These are phyloP conservation scores for Sarocladium brachiariae DNA, from an alignment of 2,329 filamentous ascomycete species.

Conservation along the genomic window DNA sequence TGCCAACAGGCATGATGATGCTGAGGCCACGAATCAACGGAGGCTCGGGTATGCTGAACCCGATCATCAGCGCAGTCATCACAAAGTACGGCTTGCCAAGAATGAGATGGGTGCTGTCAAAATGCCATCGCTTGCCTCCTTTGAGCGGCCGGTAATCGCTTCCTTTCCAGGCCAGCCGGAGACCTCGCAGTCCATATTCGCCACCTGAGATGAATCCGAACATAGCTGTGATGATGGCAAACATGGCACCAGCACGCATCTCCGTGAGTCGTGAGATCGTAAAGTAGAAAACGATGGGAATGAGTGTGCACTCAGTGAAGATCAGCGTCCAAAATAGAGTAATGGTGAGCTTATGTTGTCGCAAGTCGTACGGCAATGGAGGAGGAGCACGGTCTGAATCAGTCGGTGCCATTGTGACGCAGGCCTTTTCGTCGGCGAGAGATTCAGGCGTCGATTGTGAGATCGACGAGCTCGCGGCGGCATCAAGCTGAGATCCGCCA, in stretches of 20 bases:
- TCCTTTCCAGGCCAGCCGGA: conserved; percentile 29
- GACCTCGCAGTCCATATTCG: conserved; percentile 34
- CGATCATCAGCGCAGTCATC: conserved; percentile 34
- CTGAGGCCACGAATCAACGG: conserved; percentile 34
- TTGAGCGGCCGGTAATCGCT: conserved; percentile 30
- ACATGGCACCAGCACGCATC: conserved; percentile 21
- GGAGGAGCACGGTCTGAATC: conserved; percentile 31
- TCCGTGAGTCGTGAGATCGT: conserved; percentile 27
- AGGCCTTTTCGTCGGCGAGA: background rate
- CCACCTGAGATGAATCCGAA: conserved; percentile 39
- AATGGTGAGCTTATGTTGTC: conserved; percentile 19
- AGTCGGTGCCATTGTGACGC: conserved; percentile 24
- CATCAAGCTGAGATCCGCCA: background rate
- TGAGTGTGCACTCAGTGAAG: conserved; percentile 17
- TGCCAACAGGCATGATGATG: conserved; percentile 33
- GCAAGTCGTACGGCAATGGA: conserved; percentile 18
- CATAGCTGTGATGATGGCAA: conserved; percentile 40
- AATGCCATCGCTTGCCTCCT: conserved; percentile 29
- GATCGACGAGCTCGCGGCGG: background rate
- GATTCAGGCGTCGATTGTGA: conserved; percentile 3
- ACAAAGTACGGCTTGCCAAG: conserved; percentile 30
- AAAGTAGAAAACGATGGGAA: conserved; percentile 41
- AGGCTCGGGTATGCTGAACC: conserved; percentile 32
- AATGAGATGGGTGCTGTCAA: conserved; percentile 34
- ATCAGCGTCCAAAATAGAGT: conserved; percentile 18